Conservation (phyloP, 140 eudicot species). For the Senecio squalidus region DNA sequence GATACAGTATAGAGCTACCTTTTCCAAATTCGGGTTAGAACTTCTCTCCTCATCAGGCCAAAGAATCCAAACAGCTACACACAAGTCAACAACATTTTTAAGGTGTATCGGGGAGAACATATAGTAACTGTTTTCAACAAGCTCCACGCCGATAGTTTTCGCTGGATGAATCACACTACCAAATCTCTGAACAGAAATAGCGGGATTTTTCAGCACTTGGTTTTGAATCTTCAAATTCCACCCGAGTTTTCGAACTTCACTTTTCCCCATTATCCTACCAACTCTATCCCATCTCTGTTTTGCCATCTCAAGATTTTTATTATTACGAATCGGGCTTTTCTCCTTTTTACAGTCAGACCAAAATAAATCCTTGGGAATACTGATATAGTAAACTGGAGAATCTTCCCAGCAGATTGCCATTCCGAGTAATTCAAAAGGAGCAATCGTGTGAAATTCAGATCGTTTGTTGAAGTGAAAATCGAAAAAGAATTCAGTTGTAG, state of each 20-base stretch:
- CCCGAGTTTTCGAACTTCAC: conserved; percentile 48
- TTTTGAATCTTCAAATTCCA: conserved; percentile 90
- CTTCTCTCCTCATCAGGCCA: conserved; percentile 97
- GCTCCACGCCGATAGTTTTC: conserved; percentile 53
- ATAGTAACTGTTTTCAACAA: conserved; percentile 52
- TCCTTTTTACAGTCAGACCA: conserved; percentile 33
- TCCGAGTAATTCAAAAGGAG: conserved; percentile 80
- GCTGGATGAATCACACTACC: conserved; percentile 39
- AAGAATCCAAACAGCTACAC: conserved; percentile 80
- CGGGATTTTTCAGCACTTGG: conserved; percentile 79
- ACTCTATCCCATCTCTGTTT: conserved; percentile 69
- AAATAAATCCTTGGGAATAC: conserved; percentile 65
- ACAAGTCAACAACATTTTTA: conserved; percentile 57
- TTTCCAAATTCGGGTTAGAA: conserved; percentile 86
- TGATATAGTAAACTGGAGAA: conserved; percentile 81
- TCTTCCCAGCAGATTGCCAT: conserved; percentile 83
- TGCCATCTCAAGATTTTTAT: conserved; percentile 40
- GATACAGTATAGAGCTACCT: conserved; percentile 39
- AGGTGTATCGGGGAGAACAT: conserved; percentile 55
- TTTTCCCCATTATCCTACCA: conserved; percentile 55
- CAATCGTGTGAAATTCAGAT: conserved; percentile 51
- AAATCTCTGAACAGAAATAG: conserved; percentile 62
- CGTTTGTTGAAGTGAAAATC: conserved; percentile 74
- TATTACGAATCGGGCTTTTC: conserved; percentile 14
- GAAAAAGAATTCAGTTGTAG: conserved; percentile 51